Percentiles rank a stretch among this genome's conserved stretches.
Evolutionary conservation across 176 grass and related monocot species (phyloP).

Genomic region (Cocos nucifera): DNA sequence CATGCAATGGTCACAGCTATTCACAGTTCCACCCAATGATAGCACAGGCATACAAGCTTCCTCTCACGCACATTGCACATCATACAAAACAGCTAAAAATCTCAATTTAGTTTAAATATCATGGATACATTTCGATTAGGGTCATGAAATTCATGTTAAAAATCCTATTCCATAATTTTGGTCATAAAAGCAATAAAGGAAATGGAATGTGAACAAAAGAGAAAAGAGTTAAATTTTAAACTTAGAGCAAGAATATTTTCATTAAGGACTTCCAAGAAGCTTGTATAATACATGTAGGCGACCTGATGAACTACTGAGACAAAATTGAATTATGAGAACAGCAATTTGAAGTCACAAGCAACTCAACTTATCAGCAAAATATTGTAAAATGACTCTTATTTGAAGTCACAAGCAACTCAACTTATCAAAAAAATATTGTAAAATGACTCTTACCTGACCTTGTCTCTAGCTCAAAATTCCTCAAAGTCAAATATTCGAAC

Average conservation of each 20-base stretch:
- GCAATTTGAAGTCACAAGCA: no score
- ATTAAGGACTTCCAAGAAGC: conserved; percentile 82
- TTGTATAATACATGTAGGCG: conserved; percentile 98
- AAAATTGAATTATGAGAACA: not conserved
- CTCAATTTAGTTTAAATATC: no score
- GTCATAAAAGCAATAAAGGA: not conserved
- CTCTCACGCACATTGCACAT: no score
- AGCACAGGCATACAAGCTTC: no score
- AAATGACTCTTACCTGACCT: conserved; percentile 28
- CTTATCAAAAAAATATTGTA: not conserved
- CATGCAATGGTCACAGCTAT: no score
- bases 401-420: no score
- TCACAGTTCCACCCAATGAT: no score
- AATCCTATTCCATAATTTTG: no score
- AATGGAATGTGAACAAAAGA: not conserved
- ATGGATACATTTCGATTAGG: no score
- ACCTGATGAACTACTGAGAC: conserved; percentile 39
- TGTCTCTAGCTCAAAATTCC: conserved; percentile 89
- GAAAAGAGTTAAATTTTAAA: conserved; percentile 3
- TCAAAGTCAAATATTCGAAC: conserved; percentile 92
- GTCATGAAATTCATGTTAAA: no score
- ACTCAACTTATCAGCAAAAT: not conserved
- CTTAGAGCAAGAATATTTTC: conserved; percentile 93
- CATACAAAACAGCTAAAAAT: no score
- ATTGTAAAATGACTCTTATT: not conserved